Base-by-base conservation (phyloP, 2,329 filamentous ascomycete species). In the Amylocarpus encephaloides region DNA sequence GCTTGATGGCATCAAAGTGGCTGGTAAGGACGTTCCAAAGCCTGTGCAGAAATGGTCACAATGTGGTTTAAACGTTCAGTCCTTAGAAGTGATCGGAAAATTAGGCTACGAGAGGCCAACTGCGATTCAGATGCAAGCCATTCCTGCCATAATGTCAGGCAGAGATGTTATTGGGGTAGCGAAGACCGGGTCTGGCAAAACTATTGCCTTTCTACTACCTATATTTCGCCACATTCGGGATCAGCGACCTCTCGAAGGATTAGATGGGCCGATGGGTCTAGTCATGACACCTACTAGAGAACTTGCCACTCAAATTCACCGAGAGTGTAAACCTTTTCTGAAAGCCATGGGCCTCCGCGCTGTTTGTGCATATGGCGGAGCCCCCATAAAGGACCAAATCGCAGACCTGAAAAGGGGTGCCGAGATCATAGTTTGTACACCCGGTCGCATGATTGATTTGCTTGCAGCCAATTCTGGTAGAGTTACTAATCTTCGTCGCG, bases 211-310 rank as follows among this genome's bases (percentile, higher is more conserved):
- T 66, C 72, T 95, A 29, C 78, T 98, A 40, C 93, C 93, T 34
- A 96, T 97, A 89, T 96, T 98, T 67, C 83, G 93, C 49, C 93
- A 98, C 67, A 95, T 97, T 71, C 93, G 92, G 68, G 93, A 97
- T 64, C 93, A 98, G 66, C 77, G 82, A 44, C 83, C 86, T 0
- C 73, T 96, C 15, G 87, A 86, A 61, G 82, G 86, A 39, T 83
- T 85, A 55, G 93, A 98, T 65, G 93, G 93, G 0, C 89, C 93
- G 0, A 81, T 98, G 46, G 84, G 85, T 10, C 70, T 98, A 46
- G 87, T 98, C 56, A 86, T 98, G 77, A 93, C 92, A 11, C 93
- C 93, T 0, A 98, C 93, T 3, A 83, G 93, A 68, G 93, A 98
- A 69, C 74, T 98, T 56, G 91, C 91, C 5, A 86, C 87, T 2